A percentile compares a stretch with the other conserved stretches of the same genome.
phyloP scores from a whole-genome alignment of 306 rosid genomes.

The Lagenaria siceraria region DNA sequence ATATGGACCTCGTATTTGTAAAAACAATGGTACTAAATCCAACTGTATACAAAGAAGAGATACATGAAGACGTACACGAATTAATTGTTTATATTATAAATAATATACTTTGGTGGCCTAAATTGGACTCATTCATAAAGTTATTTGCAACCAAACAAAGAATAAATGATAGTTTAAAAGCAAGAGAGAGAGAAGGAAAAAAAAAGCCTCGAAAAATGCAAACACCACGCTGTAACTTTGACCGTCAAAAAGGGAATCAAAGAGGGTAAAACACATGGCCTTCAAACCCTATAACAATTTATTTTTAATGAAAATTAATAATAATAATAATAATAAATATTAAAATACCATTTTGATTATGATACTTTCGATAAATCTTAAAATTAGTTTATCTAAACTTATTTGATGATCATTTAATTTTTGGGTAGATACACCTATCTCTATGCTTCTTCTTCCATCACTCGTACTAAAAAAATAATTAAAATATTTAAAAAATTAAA shows the following conservation, averaged over 20 bases:
- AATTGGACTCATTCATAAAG: background rate
- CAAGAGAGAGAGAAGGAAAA: slow-evolving; percentile 21
- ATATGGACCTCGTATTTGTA: background rate
- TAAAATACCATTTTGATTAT: too few species aligned
- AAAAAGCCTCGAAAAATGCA: slow-evolving; percentile 51
- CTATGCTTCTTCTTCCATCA: too few species aligned
- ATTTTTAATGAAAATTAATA: background rate
- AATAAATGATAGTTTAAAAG: slow-evolving; percentile 18
- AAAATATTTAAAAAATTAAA: too few species aligned
- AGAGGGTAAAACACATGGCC: slow-evolving; percentile 67
- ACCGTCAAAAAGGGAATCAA: slow-evolving; percentile 79
- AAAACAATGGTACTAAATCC: background rate
- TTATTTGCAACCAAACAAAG: slow-evolving; percentile 1
- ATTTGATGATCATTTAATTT: too few species aligned
- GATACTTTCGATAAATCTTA: too few species aligned
- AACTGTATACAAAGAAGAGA: background rate
- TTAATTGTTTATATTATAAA: background rate
- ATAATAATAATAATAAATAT: background rate
- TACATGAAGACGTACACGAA: background rate
- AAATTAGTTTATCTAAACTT: too few species aligned
- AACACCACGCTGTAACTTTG: slow-evolving; percentile 51
- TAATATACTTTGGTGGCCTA: background rate
- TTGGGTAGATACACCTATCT: too few species aligned
- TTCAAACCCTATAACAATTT: slow-evolving; percentile 9
- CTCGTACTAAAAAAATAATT: too few species aligned